These are phyloP conservation scores for Clavariopsis aquatica DNA, from an alignment of 495 filamentous ascomycete species.

Conservation along the genomic window DNA sequence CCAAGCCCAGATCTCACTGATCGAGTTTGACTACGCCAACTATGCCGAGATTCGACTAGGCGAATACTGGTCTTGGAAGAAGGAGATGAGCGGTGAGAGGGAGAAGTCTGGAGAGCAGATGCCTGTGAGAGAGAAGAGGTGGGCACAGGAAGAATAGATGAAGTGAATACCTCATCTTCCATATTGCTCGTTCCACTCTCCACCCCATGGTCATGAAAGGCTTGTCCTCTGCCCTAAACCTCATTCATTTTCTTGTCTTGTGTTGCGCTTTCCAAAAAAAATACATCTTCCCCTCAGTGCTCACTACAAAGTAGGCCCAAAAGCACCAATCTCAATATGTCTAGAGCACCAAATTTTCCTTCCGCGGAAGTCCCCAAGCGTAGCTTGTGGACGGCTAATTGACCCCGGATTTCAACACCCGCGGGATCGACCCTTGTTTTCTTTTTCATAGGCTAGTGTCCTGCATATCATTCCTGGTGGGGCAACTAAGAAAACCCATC, in stretches of 20 bases:
- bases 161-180: background rate
- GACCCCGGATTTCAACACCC: constrained; percentile 34
- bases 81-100: constrained; percentile 64
- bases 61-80: constrained; percentile 96
- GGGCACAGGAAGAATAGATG: constrained; percentile 62
- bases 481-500: background rate
- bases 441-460: background rate
- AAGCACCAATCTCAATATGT: constrained; percentile 1
- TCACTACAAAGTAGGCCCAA: background rate
- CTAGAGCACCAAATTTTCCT: background rate
- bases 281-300: background rate
- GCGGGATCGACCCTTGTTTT: constrained; percentile 4
- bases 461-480: constrained; percentile 9
- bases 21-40: constrained; percentile 93
- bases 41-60: constrained; percentile 87
- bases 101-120: constrained; percentile 58
- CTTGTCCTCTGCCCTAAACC: no score
- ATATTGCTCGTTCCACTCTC: background rate
- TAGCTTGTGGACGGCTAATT: background rate
- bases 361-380: constrained; percentile 4
- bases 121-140: constrained; percentile 77
- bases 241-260: no score
- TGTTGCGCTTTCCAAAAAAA: background rate
- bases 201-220: no score
- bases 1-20: constrained; percentile 90